These are phyloP conservation scores for Ganoderma multipileum DNA, from an alignment of 1,284 basidiomycete genomes.

Conservation along the genomic window DNA sequence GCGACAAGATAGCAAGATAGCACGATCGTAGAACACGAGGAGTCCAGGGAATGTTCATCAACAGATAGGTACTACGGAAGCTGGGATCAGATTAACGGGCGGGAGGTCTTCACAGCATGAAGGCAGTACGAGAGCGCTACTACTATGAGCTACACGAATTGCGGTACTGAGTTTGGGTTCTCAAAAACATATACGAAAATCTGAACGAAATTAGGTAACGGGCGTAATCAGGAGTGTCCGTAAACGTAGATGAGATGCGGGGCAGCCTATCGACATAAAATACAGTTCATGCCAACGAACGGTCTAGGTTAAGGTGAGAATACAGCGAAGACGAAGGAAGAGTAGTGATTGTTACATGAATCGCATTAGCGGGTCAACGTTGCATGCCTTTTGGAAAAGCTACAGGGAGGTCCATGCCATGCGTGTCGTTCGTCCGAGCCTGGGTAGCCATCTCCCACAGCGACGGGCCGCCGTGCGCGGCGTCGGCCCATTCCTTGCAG, in stretches of 20 bases:
- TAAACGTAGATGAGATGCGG: not conserved
- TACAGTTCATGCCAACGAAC: not conserved
- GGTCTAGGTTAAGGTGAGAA: not conserved
- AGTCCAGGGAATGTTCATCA: not conserved
- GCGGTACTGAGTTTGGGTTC: not conserved
- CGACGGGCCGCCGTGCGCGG: conserved; percentile 28
- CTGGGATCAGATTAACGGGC: not conserved
- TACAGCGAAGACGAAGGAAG: not conserved
- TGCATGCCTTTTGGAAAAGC: conserved; percentile 17
- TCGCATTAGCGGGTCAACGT: conserved; percentile 4
- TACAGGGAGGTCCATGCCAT: conserved; percentile 27
- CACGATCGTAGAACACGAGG: not conserved
- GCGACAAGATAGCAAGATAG: not conserved
- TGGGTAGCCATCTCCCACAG: conserved; percentile 34
- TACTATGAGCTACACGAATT: conserved; percentile 2
- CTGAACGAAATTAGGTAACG: not conserved
- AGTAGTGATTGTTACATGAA: not conserved
- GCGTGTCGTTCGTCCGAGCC: conserved; percentile 23
- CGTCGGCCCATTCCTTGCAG: conserved; percentile 34
- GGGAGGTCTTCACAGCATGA: not conserved
- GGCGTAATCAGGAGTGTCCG: not conserved
- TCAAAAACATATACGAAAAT: not conserved
- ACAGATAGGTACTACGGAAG: not conserved
- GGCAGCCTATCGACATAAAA: not conserved
- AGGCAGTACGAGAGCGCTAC: not conserved